Percentiles rank a stretch among this genome's conserved stretches.
These are phyloP conservation scores for Entonaema liquescens DNA, from an alignment of 495 filamentous ascomycete species.

Conservation along the genomic window DNA sequence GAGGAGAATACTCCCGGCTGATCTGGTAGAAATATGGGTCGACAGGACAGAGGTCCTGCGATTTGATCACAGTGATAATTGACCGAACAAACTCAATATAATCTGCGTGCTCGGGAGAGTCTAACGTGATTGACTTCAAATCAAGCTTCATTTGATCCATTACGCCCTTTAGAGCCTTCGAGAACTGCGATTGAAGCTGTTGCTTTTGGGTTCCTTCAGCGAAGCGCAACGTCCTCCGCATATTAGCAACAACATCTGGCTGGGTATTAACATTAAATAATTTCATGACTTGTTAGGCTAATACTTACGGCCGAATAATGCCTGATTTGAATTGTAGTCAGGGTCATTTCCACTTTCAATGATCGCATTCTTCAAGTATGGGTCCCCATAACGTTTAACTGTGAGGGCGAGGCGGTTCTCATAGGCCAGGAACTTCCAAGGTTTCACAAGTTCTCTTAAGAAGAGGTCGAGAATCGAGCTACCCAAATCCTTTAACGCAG, in stretches of 20 bases:
- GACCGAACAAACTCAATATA: constrained; percentile 57
- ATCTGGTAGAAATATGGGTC: constrained; percentile 59
- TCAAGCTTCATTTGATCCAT: constrained; percentile 62
- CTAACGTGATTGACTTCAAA: constrained; percentile 46
- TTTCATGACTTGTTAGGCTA: background rate
- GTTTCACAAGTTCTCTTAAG: constrained; percentile 52
- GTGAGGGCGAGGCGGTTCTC: constrained; percentile 55
- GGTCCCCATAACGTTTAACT: constrained; percentile 45
- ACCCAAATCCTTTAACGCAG: constrained; percentile 43
- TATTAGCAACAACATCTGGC: constrained; percentile 48
- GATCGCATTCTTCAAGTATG: constrained; percentile 45
- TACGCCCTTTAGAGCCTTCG: constrained; percentile 46
- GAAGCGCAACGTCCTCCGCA: constrained; percentile 53
- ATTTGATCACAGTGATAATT: constrained; percentile 56
- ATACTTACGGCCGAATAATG: constrained; percentile 48
- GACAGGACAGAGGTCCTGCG: constrained; percentile 55
- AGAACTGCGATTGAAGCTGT: constrained; percentile 48
- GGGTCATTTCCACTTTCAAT: constrained; percentile 44
- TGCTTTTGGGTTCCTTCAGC: constrained; percentile 29
- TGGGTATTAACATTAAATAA: constrained; percentile 13
- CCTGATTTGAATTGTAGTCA: constrained; percentile 53
- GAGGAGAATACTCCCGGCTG: constrained; percentile 57
- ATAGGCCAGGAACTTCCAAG: constrained; percentile 46
- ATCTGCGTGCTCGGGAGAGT: constrained; percentile 45
- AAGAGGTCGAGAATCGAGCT: constrained; percentile 49